Base-by-base conservation (phyloP, 2,329 filamentous ascomycete genomes). In the Colletotrichum sansevieriae region DNA sequence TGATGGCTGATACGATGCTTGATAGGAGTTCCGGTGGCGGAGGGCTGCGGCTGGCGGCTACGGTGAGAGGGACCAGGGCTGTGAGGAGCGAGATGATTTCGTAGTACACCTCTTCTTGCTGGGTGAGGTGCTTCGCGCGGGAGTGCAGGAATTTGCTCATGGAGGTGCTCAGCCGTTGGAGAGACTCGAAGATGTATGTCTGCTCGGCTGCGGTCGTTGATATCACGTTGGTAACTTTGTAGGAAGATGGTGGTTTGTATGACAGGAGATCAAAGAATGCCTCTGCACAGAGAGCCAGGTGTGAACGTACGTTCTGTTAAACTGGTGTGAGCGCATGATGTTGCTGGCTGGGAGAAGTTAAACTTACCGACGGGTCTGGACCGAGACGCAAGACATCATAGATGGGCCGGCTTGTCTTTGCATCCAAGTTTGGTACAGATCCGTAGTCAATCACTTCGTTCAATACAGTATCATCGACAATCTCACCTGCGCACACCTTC, bases 361-460 rank as follows among this genome's bases (percentile, higher is more conserved):
- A 4, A 76, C 82, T 57, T 78, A 88, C 86, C 12, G 85, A 85
- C 44, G 83, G 82, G 1, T 78, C 77, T 3, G 87, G 86, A 0
- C 87, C 87, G 22, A 87, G 74, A n/a, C 82, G 77, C 6, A 88
- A 75, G 2, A 81, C 76, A 12, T 83, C 75, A 47, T 85, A 79
- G 2, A 87, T 76, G 0, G 83, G 78, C 0, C 76, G 71, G 1
- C 75, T 75, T 18, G 77, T 73, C 15, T 75, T 76, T 44, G 78
- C 81, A 47, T 83, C 82, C 68, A 85, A 81, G 15, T 81, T 81
- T 0, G 86, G 83, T 55, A 88, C 82, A 0, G 84, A 84, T 1
- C 83, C 83, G 54, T 86, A 85, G 74, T 89, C 86, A 2, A 86
- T 83, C 1, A 78, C 79, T 52, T 83, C 82, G 2, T 79, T 73